Percentiles rank a stretch among this genome's conserved stretches.
These are phyloP conservation scores for Glycine tomentella DNA, from an alignment of 306 rosid species.

Conservation along the genomic window DNA sequence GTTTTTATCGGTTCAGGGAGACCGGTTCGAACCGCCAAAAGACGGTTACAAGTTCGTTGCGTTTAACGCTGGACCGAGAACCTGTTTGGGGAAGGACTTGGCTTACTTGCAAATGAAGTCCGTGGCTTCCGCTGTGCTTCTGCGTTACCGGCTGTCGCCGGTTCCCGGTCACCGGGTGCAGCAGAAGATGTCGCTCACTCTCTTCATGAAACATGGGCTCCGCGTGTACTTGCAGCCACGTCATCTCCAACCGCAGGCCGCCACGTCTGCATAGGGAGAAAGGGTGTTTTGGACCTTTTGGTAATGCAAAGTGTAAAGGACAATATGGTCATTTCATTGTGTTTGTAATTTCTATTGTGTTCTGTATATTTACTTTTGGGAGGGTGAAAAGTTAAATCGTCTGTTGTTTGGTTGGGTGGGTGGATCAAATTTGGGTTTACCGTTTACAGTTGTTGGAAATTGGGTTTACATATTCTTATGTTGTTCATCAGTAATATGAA, in stretches of 20 bases:
- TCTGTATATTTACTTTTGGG: neutral
- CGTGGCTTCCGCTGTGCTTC: conserved; percentile 82
- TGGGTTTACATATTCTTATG: conserved; percentile 47
- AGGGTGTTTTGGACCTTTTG: conserved; percentile 7
- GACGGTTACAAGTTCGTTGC: conserved; percentile 82
- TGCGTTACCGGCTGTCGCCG: conserved; percentile 72
- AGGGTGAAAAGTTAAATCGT: conserved; percentile 13
- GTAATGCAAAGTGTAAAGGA: conserved; percentile 42
- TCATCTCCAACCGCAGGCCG: conserved; percentile 47
- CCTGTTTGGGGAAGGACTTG: conserved; percentile 91
- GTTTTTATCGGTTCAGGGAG: conserved; percentile 66
- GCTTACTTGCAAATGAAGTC: conserved; percentile 98
- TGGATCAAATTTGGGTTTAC: conserved; percentile 44
- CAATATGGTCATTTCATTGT: conserved; percentile 41
- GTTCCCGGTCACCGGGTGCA: conserved; percentile 87
- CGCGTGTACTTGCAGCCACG: conserved; percentile 75
- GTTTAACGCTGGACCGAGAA: conserved; percentile 95
- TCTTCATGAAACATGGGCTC: conserved; percentile 91
- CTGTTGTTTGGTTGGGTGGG: conserved; percentile 44
- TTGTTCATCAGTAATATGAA: conserved; percentile 46
- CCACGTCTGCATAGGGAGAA: conserved; percentile 14
- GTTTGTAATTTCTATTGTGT: neutral
- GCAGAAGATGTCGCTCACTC: conserved; percentile 92
- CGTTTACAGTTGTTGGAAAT: conserved; percentile 41
- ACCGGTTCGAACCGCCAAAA: conserved; percentile 79